phyloP scores from a whole-genome alignment of 2,329 filamentous ascomycete species.

The Hypoxylon sp. region DNA sequence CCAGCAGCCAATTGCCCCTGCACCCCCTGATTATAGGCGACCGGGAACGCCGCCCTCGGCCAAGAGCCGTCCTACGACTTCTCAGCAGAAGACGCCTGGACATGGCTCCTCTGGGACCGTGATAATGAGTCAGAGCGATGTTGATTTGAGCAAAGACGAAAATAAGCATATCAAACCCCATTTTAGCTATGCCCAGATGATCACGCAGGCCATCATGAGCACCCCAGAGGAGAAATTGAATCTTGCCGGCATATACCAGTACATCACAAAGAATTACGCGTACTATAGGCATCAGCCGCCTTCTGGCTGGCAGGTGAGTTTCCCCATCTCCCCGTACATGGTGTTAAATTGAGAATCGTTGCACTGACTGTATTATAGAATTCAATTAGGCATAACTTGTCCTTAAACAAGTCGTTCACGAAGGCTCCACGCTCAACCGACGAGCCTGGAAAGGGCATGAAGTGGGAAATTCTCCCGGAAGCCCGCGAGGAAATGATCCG shows the following conservation, averaged over 20 bases:
- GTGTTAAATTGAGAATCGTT: constrained; percentile 6
- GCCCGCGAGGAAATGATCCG: constrained; percentile 89
- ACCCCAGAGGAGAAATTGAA: constrained; percentile 91
- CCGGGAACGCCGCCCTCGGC: constrained; percentile 72
- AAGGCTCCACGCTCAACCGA: constrained; percentile 94
- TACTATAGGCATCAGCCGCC: constrained; percentile 87
- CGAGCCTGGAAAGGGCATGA: constrained; percentile 98
- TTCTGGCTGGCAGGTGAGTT: constrained; percentile 89
- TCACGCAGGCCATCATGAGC: constrained; percentile 93
- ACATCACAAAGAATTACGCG: constrained; percentile 90
- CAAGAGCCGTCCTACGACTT: constrained; percentile 54
- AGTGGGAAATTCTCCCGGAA: constrained; percentile 93
- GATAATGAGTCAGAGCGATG: constrained; percentile 67
- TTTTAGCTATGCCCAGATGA: constrained; percentile 96
- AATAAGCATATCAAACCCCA: constrained; percentile 95
- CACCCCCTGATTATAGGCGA: constrained; percentile 71
- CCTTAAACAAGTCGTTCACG: constrained; percentile 92
- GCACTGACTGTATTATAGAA: constrained; percentile 70
- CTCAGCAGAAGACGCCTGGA: constrained; percentile 59
- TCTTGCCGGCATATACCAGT: constrained; percentile 91
- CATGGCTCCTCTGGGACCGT: constrained; percentile 59
- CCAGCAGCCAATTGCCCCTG: constrained; percentile 69
- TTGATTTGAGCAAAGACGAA: constrained; percentile 85
- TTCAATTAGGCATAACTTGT: constrained; percentile 96
- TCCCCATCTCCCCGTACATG: not conserved